These are phyloP conservation scores for Fusarium tricinctum DNA, from an alignment of 2,329 filamentous ascomycete species.

Conservation along the genomic window DNA sequence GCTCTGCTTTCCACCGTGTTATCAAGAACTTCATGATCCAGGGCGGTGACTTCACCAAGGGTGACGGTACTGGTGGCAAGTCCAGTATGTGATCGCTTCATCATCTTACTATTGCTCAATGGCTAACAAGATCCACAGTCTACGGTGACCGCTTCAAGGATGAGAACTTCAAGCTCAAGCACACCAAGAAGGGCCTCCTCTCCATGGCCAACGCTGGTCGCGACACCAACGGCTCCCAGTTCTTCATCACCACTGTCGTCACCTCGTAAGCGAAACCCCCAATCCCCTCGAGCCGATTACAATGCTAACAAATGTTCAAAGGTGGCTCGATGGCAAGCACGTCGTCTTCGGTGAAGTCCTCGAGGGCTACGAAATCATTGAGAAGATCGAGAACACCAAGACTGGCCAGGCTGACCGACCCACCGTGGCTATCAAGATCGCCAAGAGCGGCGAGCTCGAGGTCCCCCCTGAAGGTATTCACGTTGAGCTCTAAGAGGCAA, in stretches of 20 bases:
- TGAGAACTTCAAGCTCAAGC: constrained; percentile 96
- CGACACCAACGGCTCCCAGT: constrained; percentile 90
- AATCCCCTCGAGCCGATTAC: neutral
- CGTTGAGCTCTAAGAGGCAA: constrained; percentile 79
- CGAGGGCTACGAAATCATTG: constrained; percentile 85
- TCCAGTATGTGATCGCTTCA: constrained; percentile 70
- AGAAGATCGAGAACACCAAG: constrained; percentile 80
- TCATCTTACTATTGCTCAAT: constrained; percentile 17
- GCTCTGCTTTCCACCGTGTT: constrained; percentile 88
- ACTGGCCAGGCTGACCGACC: constrained; percentile 78
- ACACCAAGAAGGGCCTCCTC: constrained; percentile 85
- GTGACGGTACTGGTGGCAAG: constrained; percentile 87
- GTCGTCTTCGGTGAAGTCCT: constrained; percentile 92
- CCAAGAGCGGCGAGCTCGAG: constrained; percentile 85
- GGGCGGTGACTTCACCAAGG: constrained; percentile 88
- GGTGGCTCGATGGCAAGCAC: constrained; percentile 86
- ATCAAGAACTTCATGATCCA: constrained; percentile 95
- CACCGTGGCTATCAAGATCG: constrained; percentile 77
- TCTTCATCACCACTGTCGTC: constrained; percentile 89
- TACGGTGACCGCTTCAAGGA: constrained; percentile 87
- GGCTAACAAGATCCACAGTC: constrained; percentile 63
- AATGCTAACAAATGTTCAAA: constrained; percentile 50
- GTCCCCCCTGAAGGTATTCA: constrained; percentile 94
- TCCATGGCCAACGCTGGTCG: constrained; percentile 89
- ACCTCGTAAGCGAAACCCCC: constrained; percentile 71